Evolutionary conservation across 2,329 filamentous ascomycete species (phyloP), one percentile per base, ranked within the genome.

Genomic region (Monosporascus sp.): DNA sequence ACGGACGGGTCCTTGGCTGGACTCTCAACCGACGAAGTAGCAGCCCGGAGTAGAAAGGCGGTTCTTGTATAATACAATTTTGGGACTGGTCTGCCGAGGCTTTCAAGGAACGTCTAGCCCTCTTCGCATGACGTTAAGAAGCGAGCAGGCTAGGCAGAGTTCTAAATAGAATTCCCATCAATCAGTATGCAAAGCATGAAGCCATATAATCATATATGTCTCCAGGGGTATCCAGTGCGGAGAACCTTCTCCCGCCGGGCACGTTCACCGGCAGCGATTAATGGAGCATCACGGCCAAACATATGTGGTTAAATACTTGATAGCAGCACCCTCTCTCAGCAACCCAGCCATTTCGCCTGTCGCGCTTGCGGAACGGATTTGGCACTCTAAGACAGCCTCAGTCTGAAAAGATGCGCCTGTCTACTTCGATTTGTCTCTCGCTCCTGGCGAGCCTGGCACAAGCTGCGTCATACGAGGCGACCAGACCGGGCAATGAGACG

Each of bases 341-440:
- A 43, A 2, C 40, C 40, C 22, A 40, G 37, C 5, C 14, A 14
- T 35, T 35, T 35, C 31, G 31, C 31, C 31, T 35, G 31, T 35
- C 11, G 31, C 5, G 31, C 31, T 11, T 35, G 31, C 11, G 31
- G 31, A 35, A 35, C 31, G 31, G 31, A 35, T 14, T 35, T 24
- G 19, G 14, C 19, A 24, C 9, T 20, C 22, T 20, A n/a, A 27
- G 14, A 49, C 41, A 27, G 44, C 26, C 31, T 35, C 16, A 55
- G 24, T 43, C 49, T 52, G 44, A 37, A 16, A 63, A 54, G 58
- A 67, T 66, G 60, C 52, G 55, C 53, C 40, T 47, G 38, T 57
- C 57, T 9, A 52, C 58, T 24, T 53, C 52, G 22, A 31, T 59
- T 6, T 46, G 48, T 31, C n/a, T 63, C 20, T 53, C 55, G 35